Evolutionary conservation across 257 asterid species (phyloP), one percentile per base, ranked within the genome.

Genomic region (Thymus quinquecostatus): DNA sequence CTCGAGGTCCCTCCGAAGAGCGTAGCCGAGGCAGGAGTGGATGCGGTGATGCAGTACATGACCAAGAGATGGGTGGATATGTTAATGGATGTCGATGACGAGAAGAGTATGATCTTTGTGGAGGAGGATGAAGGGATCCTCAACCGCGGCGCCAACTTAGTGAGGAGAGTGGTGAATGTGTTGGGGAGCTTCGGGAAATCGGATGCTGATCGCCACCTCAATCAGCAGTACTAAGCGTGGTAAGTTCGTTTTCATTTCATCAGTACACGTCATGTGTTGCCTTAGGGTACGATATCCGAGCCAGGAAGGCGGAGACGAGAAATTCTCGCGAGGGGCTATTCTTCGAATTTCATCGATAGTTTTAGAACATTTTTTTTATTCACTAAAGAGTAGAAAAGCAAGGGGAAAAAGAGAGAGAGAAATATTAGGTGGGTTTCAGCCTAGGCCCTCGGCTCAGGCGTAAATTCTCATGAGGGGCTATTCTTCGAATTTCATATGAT

Each of bases 1-100:
- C 88, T 94, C 43, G 84, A 66, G 33, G 54, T 86, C 1, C 98
- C 98, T 36, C 96, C 98, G 1, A 81, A 79, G 80, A 92, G 86
- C 69, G 83, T 91, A 0, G 87, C 80, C 4, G 71, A 61, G 11
- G 80, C 78, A 45, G 98, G 98, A 5, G 78, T 83, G 71, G 87
- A 86, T 55, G 84, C 92, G 28, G 71, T 92, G 63, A 90, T 75
- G 84, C 80, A 79, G 12, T 92, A 78, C 51, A 88, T 92, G 97
- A 72, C 80, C 8, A 85, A 83, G 67, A 87, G 94, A 29, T 82
- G 89, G 80, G 86, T 74, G 12, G 94, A 92, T 68, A 72, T 77
- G n/a, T 70, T 86, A 76, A 75, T 77, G 74, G 96, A 79, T 38
- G 66, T n/a, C 54, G 91, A 89, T 76, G 87, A 86, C 29, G 79